phyloP scores from a whole-genome alignment of 768 basidiomycete species.

The Suillus lakei region DNA sequence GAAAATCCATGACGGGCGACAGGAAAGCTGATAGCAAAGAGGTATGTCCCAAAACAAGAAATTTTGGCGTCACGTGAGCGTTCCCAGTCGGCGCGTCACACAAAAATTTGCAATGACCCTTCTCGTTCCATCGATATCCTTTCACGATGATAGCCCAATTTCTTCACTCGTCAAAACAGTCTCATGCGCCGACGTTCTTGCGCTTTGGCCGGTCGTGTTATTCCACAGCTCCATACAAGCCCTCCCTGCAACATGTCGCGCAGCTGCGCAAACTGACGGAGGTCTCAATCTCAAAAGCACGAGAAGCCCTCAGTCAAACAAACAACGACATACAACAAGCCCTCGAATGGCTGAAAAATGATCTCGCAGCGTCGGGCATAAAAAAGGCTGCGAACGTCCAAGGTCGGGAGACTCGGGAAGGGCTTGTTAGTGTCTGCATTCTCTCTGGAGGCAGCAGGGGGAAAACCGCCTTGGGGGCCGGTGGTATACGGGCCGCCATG shows the following conservation, averaged over 20 bases:
- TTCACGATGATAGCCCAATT: slow-evolving; percentile 21
- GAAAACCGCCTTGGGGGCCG: slow-evolving; percentile 37
- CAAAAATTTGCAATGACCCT: slow-evolving; percentile 1
- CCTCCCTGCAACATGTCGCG: slow-evolving; percentile 78
- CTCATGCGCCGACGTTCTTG: slow-evolving; percentile 2
- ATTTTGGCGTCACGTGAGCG: slow-evolving; percentile 1
- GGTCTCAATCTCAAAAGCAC: slow-evolving; percentile 86
- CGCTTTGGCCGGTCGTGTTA: slow-evolving; percentile 37
- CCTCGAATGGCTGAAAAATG: slow-evolving; percentile 79
- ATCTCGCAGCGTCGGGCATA: slow-evolving; percentile 71
- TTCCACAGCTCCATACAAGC: slow-evolving; percentile 57
- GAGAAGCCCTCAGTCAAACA: slow-evolving; percentile 79
- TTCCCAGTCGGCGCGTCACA: background rate
- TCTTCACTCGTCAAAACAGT: slow-evolving; percentile 11
- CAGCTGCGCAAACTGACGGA: slow-evolving; percentile 82
- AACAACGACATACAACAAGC: slow-evolving; percentile 78
- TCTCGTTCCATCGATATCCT: background rate
- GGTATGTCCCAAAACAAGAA: slow-evolving; percentile 4
- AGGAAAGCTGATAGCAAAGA: background rate
- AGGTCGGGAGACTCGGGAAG: slow-evolving; percentile 75
- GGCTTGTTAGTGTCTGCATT: slow-evolving; percentile 77
- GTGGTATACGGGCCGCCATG: slow-evolving; percentile 77
- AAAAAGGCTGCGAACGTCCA: slow-evolving; percentile 85
- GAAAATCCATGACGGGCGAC: slow-evolving; percentile 23
- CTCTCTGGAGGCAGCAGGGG: slow-evolving; percentile 64